These are phyloP conservation scores for Termitomyces sp. DNA, from an alignment of 768 basidiomycete species.

Conservation along the genomic window DNA sequence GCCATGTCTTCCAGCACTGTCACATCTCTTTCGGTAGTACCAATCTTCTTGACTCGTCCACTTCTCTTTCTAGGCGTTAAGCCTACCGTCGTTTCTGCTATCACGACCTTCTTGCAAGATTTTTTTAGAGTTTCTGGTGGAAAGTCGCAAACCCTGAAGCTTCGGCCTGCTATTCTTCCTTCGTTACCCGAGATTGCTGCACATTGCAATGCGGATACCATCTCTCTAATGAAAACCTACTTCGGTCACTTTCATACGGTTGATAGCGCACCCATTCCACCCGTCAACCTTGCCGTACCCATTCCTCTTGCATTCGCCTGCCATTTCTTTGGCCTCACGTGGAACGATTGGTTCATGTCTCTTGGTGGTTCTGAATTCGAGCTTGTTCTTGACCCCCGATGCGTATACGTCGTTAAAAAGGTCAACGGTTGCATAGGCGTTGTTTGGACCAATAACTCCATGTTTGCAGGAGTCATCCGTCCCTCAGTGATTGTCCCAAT, in stretches of 20 bases:
- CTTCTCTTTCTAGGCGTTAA: conserved; percentile 20
- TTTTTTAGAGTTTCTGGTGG: conserved; percentile 14
- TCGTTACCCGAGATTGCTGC: conserved; percentile 16
- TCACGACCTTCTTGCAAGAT: conserved; percentile 26
- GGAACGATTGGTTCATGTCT: conserved; percentile 31
- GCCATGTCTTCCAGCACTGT: conserved; percentile 15
- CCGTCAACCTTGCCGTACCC: conserved; percentile 10
- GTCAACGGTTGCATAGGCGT: conserved; percentile 17
- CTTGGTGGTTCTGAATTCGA: conserved; percentile 29
- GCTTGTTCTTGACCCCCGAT: conserved; percentile 23
- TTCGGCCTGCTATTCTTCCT: conserved; percentile 23
- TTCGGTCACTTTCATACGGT: background rate
- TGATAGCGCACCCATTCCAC: background rate
- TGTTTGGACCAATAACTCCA: conserved; percentile 19
- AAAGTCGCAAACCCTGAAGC: conserved; percentile 11
- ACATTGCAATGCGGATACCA: background rate
- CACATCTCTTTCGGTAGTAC: conserved; percentile 24
- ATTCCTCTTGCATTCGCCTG: conserved; percentile 29
- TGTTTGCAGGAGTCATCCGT: background rate
- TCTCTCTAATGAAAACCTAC: background rate
- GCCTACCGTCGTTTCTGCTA: conserved; percentile 16
- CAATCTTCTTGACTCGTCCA: conserved; percentile 31
- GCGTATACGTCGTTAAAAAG: conserved; percentile 22
- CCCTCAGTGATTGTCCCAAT: background rate
- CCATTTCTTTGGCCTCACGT: conserved; percentile 24